phyloP scores from a whole-genome alignment of 306 rosid species.

The Lotus japonicus region DNA sequence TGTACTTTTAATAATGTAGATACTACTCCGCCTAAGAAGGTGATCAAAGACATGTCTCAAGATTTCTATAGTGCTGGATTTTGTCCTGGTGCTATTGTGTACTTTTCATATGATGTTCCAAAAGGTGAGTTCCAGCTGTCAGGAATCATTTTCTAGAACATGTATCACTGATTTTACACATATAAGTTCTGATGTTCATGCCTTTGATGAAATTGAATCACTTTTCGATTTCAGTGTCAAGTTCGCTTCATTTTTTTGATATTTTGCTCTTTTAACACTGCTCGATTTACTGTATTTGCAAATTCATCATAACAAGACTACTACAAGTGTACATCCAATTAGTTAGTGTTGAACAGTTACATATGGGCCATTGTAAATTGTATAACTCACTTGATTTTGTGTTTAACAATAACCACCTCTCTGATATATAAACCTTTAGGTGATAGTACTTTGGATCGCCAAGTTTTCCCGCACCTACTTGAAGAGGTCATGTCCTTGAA shows the following conservation, averaged over 20 bases:
- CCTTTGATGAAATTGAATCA: no score
- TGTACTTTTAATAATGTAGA: conserved; percentile 41
- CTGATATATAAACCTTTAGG: conserved; percentile 26
- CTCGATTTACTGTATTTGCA: not conserved
- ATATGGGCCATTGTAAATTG: not conserved
- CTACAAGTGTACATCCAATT: not conserved
- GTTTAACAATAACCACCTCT: not conserved
- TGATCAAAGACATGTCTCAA: conserved; percentile 54
- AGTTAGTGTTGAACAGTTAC: not conserved
- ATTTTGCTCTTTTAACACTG: not conserved
- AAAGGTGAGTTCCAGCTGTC: conserved; percentile 43
- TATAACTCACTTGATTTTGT: not conserved
- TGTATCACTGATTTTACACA: not conserved
- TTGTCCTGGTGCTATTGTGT: conserved; percentile 86
- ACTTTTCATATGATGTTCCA: conserved; percentile 58
- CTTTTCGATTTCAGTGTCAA: no score
- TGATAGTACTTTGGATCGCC: conserved; percentile 27
- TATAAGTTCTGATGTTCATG: not conserved
- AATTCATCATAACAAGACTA: not conserved
- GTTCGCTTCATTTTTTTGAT: no score
- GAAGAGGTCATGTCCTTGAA: conserved; percentile 66
- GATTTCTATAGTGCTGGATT: conserved; percentile 77
- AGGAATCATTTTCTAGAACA: not conserved
- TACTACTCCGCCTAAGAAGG: conserved; percentile 86
- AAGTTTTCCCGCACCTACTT: conserved; percentile 43